These are phyloP conservation scores for Candolleomyces aberdarensis DNA, from an alignment of 768 basidiomycete genomes.

Conservation along the genomic window DNA sequence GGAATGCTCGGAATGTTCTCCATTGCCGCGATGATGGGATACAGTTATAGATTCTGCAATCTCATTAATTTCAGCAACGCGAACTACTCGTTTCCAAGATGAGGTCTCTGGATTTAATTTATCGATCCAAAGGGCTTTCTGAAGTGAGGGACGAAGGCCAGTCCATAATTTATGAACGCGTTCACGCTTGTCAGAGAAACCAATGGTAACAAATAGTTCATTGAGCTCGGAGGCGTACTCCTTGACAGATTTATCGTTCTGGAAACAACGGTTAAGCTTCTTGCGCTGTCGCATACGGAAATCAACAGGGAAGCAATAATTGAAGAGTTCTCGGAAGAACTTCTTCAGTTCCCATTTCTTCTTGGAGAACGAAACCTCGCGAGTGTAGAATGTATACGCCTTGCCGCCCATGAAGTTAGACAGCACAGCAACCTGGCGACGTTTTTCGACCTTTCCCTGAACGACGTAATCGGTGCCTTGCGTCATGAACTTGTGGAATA, in stretches of 20 bases:
- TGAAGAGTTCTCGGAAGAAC: slow-evolving; percentile 28
- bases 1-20: neutral
- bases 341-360: slow-evolving; percentile 17
- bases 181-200: slow-evolving; percentile 21
- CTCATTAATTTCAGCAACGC: slow-evolving; percentile 28
- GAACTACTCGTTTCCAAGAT: slow-evolving; percentile 20
- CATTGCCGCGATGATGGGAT: neutral
- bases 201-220: slow-evolving; percentile 31
- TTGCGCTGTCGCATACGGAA: slow-evolving; percentile 22
- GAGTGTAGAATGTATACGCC: slow-evolving; percentile 26
- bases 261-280: slow-evolving; percentile 18
- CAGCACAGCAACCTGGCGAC: slow-evolving; percentile 16
- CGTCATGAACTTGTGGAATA: slow-evolving; percentile 1
- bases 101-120: slow-evolving; percentile 23
- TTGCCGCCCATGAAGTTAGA: slow-evolving; percentile 25
- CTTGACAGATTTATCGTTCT: slow-evolving; percentile 23
- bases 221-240: slow-evolving; percentile 33
- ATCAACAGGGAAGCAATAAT: slow-evolving; percentile 31
- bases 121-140: slow-evolving; percentile 25
- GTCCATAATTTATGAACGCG: slow-evolving; percentile 32
- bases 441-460: neutral
- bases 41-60: slow-evolving; percentile 15
- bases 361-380: slow-evolving; percentile 13
- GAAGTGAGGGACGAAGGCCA: slow-evolving; percentile 22
- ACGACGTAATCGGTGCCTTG: neutral